These are phyloP conservation scores for Porcisia hertigi DNA, from an alignment of 208 protist species.

Conservation along the genomic window DNA sequence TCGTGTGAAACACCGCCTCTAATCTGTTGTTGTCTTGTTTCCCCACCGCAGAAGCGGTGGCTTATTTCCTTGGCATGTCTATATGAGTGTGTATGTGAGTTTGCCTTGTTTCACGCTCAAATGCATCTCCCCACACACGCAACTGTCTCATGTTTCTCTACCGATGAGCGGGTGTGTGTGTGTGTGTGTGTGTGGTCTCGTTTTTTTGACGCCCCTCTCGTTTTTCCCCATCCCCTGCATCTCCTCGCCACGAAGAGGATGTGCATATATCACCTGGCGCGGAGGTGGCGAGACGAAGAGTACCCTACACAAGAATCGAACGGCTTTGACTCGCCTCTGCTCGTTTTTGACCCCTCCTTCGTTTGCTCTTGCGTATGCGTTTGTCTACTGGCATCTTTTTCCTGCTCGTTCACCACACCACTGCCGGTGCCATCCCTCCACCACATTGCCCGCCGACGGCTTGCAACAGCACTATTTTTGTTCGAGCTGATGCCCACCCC, in stretches of 20 bases:
- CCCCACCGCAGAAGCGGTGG: neutral
- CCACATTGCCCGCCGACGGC: neutral
- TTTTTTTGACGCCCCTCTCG: neutral
- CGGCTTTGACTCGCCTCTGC: neutral
- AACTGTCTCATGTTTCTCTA: neutral
- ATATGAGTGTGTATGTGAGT: conserved; percentile 1
- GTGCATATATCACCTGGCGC: neutral
- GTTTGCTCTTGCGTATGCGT: neutral
- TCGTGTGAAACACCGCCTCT: neutral
- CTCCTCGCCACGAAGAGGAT: neutral
- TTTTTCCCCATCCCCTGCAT: neutral
- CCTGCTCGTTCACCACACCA: neutral
- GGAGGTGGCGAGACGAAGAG: neutral
- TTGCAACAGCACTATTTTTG: neutral
- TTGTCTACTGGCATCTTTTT: neutral
- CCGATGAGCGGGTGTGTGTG: neutral
- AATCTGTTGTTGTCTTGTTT: neutral
- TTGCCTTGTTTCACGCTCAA: neutral
- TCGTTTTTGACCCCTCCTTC: too few species aligned
- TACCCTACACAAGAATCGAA: neutral
- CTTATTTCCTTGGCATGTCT: conserved; percentile 5
- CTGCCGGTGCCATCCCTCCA: neutral
- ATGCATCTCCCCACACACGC: neutral
- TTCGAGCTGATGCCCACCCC: neutral
- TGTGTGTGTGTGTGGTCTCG: neutral